Percentiles rank a stretch among this genome's conserved stretches.
phyloP scores from a whole-genome alignment of 2,329 filamentous ascomycete genomes.

The Ceratocystis albifundus region DNA sequence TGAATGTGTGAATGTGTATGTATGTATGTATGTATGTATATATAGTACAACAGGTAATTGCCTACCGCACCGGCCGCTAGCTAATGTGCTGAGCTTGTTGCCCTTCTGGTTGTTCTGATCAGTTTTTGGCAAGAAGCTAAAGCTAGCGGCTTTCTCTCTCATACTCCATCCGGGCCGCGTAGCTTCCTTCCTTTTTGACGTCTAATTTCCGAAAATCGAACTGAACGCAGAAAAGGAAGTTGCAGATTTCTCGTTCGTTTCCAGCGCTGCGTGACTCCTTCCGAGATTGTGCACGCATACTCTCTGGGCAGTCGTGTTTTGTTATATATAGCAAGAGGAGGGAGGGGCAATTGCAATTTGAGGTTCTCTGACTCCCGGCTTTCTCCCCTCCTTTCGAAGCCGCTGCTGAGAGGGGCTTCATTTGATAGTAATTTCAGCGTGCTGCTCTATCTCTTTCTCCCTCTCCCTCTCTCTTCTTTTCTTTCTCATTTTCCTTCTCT shows the following conservation, averaged over 20 bases:
- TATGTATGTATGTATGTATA: too few species aligned
- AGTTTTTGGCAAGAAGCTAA: not conserved
- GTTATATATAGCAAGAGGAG: not conserved
- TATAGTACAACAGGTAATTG: not conserved
- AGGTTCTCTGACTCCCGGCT: not conserved
- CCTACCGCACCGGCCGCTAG: too few species aligned
- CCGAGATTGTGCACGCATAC: not conserved
- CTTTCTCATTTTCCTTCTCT: constrained; percentile 2
- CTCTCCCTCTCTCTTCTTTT: not conserved
- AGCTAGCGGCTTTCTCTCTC: not conserved
- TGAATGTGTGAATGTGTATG: too few species aligned
- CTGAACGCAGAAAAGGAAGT: not conserved
- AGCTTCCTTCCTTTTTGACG: not conserved
- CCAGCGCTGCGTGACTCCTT: not conserved
- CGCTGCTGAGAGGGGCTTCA: not conserved
- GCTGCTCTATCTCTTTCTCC: not conserved
- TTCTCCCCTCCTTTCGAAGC: not conserved
- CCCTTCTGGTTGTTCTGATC: not conserved
- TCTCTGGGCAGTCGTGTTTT: not conserved
- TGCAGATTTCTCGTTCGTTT: not conserved
- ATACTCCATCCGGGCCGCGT: constrained; percentile 8
- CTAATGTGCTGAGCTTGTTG: not conserved
- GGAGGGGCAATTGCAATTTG: not conserved
- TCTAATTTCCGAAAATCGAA: constrained; percentile 7
- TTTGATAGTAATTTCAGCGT: not conserved